Evolutionary conservation across 1,284 basidiomycete species (phyloP).

Genomic region (Bjerkandera adusta): DNA sequence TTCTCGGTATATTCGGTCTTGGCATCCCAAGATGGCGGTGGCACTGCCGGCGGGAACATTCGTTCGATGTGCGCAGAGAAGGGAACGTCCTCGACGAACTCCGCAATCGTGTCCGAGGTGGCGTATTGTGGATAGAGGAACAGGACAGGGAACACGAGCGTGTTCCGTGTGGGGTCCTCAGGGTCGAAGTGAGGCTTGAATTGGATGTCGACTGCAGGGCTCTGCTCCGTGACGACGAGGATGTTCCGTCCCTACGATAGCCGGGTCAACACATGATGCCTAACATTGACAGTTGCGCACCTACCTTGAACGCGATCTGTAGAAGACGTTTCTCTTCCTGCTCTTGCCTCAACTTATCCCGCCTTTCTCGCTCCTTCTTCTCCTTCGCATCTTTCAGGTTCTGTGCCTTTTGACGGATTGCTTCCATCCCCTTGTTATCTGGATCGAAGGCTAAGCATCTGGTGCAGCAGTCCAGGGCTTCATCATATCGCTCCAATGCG

Average conservation of each 20-base stretch:
- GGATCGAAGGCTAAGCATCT: slow-evolving; percentile 62
- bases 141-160: slow-evolving; percentile 85
- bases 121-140: slow-evolving; percentile 91
- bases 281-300: slow-evolving; percentile 17
- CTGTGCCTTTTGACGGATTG: slow-evolving; percentile 44
- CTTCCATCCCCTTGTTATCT: slow-evolving; percentile 49
- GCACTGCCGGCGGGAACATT: slow-evolving; percentile 77
- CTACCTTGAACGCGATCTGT: slow-evolving; percentile 59
- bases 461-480: slow-evolving; percentile 78
- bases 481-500: slow-evolving; percentile 69
- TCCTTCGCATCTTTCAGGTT: slow-evolving; percentile 48
- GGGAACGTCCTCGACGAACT: slow-evolving; percentile 84
- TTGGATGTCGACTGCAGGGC: slow-evolving; percentile 52
- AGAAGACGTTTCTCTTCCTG: slow-evolving; percentile 47
- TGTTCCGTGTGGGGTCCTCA: slow-evolving; percentile 49
- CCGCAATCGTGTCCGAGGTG: slow-evolving; percentile 84
- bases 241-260: slow-evolving; percentile 62
- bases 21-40: slow-evolving; percentile 75
- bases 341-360: slow-evolving; percentile 47
- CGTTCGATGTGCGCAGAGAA: slow-evolving; percentile 76
- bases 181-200: slow-evolving; percentile 63
- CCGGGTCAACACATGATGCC: slow-evolving; percentile 8
- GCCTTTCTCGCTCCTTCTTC: slow-evolving; percentile 46
- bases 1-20: slow-evolving; percentile 69
- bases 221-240: slow-evolving; percentile 54